Conservation (phyloP, 768 basidiomycete species). For the Leccinum pellstonianum region DNA sequence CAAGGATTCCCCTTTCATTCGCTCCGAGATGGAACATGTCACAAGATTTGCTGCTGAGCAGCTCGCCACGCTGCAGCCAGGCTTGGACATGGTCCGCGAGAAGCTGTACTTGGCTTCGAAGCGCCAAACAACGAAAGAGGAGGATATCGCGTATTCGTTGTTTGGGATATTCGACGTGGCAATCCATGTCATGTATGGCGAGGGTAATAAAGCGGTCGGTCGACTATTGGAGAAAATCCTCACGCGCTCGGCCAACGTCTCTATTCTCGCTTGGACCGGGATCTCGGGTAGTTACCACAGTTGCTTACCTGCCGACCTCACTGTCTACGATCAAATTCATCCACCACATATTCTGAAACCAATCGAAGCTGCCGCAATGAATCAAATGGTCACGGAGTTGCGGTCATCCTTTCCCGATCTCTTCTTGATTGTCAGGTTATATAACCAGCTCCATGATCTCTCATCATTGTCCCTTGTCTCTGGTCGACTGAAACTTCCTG, state of each 20-base stretch:
- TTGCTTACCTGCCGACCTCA: neutral
- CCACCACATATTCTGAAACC: neutral
- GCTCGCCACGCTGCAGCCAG: neutral
- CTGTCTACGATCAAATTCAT: neutral
- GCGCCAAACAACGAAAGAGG: neutral
- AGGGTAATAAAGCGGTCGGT: neutral
- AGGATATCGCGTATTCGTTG: neutral
- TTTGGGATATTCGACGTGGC: neutral
- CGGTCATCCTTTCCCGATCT: neutral
- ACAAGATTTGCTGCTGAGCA: neutral
- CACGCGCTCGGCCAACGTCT: neutral
- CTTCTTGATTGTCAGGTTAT: neutral
- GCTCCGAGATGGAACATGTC: neutral
- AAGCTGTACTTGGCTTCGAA: neutral
- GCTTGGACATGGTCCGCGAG: neutral
- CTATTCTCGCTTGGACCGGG: neutral
- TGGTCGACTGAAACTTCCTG: neutral
- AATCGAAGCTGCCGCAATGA: neutral
- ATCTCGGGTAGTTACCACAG: neutral
- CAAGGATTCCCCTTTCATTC: neutral
- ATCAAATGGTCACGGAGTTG: neutral
- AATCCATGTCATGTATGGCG: neutral
- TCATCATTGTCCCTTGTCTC: neutral
- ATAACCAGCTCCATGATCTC: neutral
- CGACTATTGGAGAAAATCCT: neutral